Evolutionary conservation across 164 flowering plant species (phyloP), one percentile per base, ranked within the genome.

Genomic region (Tetrastigma voinierianum): DNA sequence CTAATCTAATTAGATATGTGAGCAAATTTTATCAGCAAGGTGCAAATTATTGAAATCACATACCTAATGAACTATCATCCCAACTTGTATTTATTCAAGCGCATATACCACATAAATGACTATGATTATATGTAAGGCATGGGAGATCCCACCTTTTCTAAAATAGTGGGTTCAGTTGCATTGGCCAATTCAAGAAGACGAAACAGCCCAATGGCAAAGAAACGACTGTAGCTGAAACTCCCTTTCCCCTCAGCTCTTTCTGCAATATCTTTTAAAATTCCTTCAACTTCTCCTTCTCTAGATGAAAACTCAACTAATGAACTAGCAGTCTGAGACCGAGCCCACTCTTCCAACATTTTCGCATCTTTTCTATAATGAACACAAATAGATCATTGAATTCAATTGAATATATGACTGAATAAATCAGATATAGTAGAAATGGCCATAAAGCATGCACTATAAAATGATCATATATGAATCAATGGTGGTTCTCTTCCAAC

Each of bases 161-260:
- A 69, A 62, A 89, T 45, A 51, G 84, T 76, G 44, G 99, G 96
- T 51, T 95, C 97, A 45, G 86, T 84, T 46, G 89, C 93, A 75
- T 89, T 92, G 56, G 97, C 81, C 73, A 95, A 79, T 74, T 95
- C 99, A 62, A 95, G 94, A 74, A n/a, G n/a, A n/a, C n/a, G n/a
- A 74, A 95, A 95, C 62, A 95, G 78, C 43, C 99, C 99, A 68
- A 95, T 61, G 16, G 97, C 99, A 80, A 95, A n/a, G n/a, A 92
- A 92, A 20, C 97, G 96, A 62, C 97, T 95, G 72, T n/a, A n/a
- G n/a, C 88, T 86, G 76, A 95, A 95, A 68, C 75, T 83, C 15
- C 83, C 90, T 57, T 80, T 86, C 14, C 83, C 72, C 54, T 82
- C 84, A 66, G 97, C 97, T 72, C 97, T 84, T 76, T 81, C 87